These are phyloP conservation scores for Larix kaempferi DNA, from an alignment of 75 land plant species.

Conservation along the genomic window DNA sequence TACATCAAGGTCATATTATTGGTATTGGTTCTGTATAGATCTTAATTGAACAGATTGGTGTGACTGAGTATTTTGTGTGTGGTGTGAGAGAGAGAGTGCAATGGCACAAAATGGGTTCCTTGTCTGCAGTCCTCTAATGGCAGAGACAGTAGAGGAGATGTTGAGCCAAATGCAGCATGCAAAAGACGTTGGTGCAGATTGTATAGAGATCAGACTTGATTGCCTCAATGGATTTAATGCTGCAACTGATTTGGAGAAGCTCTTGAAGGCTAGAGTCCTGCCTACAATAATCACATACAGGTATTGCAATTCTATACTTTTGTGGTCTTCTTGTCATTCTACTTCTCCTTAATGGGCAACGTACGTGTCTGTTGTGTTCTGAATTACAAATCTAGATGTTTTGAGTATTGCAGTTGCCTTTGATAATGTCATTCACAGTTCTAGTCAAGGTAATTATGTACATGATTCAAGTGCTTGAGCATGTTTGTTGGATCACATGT, in stretches of 20 bases:
- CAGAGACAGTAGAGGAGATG: constrained; percentile 44
- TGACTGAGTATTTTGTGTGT: background rate
- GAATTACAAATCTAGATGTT: too few species aligned
- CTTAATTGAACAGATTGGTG: too few species aligned
- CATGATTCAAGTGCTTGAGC: too few species aligned
- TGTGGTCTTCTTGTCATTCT: too few species aligned
- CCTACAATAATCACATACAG: constrained; percentile 62
- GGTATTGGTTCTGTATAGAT: too few species aligned
- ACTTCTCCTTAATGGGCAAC: too few species aligned
- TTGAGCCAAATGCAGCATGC: constrained; percentile 35
- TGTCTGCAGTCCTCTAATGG: constrained; percentile 52
- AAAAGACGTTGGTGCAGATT: constrained; percentile 57
- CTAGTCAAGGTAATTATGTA: too few species aligned
- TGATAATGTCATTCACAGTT: too few species aligned
- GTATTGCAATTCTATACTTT: constrained; percentile 15
- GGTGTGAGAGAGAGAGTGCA: background rate
- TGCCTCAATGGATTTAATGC: constrained; percentile 28
- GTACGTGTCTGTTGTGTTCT: too few species aligned
- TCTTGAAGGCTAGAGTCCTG: constrained; percentile 30
- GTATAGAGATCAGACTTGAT: constrained; percentile 57
- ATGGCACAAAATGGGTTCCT: constrained; percentile 19
- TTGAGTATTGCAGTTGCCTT: too few species aligned
- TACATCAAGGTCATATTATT: too few species aligned
- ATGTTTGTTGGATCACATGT: too few species aligned
- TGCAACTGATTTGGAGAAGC: constrained; percentile 22